These are phyloP conservation scores for Cubamyces sp. DNA, from an alignment of 768 basidiomycete genomes.

Conservation along the genomic window DNA sequence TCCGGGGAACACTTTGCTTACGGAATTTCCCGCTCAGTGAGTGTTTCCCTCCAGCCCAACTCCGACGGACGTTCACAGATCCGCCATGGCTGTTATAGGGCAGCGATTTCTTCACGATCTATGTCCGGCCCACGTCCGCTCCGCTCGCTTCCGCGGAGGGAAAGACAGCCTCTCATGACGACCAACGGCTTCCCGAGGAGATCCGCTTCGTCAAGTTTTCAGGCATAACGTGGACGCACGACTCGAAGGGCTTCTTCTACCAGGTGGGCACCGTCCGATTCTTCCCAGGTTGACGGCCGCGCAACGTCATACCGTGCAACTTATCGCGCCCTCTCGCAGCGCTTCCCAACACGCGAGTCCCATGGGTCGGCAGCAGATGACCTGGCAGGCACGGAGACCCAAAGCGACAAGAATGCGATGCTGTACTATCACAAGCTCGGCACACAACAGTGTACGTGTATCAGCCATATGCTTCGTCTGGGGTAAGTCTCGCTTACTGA, in stretches of 20 bases:
- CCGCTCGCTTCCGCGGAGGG: conserved; percentile 53
- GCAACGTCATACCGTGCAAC: conserved; percentile 6
- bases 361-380: conserved; percentile 53
- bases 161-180: conserved; percentile 43
- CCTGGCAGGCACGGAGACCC: conserved; percentile 59
- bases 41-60: conserved; percentile 26
- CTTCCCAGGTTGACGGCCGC: conserved; percentile 1
- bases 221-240: conserved; percentile 70
- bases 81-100: conserved; percentile 47
- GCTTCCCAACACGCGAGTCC: conserved; percentile 57
- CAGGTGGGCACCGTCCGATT: conserved; percentile 46
- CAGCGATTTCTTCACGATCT: conserved; percentile 73
- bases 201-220: conserved; percentile 81
- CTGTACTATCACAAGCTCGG: conserved; percentile 77
- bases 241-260: conserved; percentile 86
- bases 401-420: conserved; percentile 68
- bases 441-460: conserved; percentile 63
- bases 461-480: conserved; percentile 3
- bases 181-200: conserved; percentile 62
- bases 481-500: neutral
- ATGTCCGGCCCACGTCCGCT: conserved; percentile 62
- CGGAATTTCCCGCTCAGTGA: conserved; percentile 71
- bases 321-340: conserved; percentile 34
- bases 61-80: conserved; percentile 10
- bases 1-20: conserved; percentile 77